Evolutionary conservation across 2,329 filamentous ascomycete species (phyloP), one percentile per base, ranked within the genome.

Genomic region (Claviceps paspali): DNA sequence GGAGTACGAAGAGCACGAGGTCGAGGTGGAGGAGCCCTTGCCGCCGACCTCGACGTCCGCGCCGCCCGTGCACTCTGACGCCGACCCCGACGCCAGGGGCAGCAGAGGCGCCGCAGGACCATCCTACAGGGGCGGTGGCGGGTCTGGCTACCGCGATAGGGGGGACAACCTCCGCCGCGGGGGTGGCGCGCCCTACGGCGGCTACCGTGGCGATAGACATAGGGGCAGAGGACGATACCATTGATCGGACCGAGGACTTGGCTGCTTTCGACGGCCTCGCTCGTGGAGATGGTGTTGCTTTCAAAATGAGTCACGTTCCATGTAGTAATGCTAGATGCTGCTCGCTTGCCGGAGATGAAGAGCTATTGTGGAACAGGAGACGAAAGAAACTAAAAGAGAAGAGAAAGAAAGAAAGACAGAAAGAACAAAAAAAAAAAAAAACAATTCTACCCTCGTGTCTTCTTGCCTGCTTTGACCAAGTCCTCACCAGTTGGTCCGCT

Each of bases 1-100:
- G 30, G 79, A 85, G 50, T 84, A 74, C 49, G 82, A 86, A 46
- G 81, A 86, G 52, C 77, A 79, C 49, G 77, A 82, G 51, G 65
- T 82, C 29, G 84, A 92, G 51, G 74, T 86, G 18, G 84, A 93
- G 46, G 77, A 82, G 47, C 53, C 56, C 1, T 59, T 74, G 12
- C 56, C 56, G 15, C 44, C 49, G 23, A n/a, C n/a, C n/a, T n/a
- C n/a, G n/a, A n/a, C n/a, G n/a, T n/a, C n/a, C n/a, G n/a, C n/a
- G n/a, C n/a, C n/a, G n/a, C n/a, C n/a, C n/a, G n/a, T n/a, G n/a
- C n/a, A n/a, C n/a, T n/a, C n/a, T n/a, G n/a, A n/a, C n/a, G n/a
- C n/a, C n/a, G n/a, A n/a, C n/a, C n/a, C n/a, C n/a, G n/a, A n/a
- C n/a, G n/a, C n/a, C n/a, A n/a, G n/a, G n/a, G n/a, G n/a, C n/a